These are phyloP conservation scores for Conticribra guillardii DNA, from an alignment of 108 stramenopile genomes.

Conservation along the genomic window DNA sequence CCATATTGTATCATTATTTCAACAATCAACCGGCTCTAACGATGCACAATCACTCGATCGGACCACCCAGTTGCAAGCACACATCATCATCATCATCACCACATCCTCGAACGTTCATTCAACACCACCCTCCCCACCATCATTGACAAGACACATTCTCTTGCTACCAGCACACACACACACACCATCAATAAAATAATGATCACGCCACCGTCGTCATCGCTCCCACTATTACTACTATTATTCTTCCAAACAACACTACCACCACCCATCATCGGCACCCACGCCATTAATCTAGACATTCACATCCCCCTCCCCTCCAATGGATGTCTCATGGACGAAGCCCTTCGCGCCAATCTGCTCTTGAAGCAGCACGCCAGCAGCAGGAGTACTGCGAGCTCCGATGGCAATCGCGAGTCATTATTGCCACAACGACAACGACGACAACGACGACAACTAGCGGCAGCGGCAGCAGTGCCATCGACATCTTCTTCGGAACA, in stretches of 20 bases:
- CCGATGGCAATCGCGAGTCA: not conserved
- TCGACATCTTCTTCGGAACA: slow-evolving; percentile 11
- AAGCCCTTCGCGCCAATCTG: slow-evolving; percentile 36
- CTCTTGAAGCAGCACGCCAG: slow-evolving; percentile 17
- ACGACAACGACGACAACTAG: not conserved
- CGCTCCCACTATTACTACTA: not conserved
- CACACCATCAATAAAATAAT: no score
- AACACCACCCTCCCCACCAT: no score
- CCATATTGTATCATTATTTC: no score
- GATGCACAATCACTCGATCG: no score
- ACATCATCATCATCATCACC: no score
- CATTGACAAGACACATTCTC: no score
- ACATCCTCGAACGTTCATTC: no score
- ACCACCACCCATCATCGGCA: not conserved
- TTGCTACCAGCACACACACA: no score
- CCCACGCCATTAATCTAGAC: slow-evolving; percentile 26
- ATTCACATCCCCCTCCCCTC: slow-evolving; percentile 35
- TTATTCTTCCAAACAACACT: not conserved
- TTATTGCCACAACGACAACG: not conserved
- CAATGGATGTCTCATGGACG: slow-evolving; percentile 30
- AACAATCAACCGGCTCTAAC: no score
- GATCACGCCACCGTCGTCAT: not conserved
- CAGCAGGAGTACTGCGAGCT: no score
- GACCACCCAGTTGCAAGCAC: no score
- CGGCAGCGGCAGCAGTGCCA: not conserved